Conservation (phyloP, 176 grass and related monocot genomes). For the Dendrocalamus sinicus region DNA sequence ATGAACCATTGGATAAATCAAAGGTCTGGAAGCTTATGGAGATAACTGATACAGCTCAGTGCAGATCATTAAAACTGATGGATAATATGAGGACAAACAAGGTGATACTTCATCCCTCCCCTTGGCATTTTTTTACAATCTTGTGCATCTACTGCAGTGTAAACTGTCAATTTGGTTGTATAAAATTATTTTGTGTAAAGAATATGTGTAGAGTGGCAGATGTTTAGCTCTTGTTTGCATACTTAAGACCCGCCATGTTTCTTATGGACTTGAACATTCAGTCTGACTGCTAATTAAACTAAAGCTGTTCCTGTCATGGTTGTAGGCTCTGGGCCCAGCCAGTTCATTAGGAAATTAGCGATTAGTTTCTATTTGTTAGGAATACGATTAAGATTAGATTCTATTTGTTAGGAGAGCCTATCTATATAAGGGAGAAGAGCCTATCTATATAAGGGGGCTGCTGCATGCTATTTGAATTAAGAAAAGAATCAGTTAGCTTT, state of each 20-base stretch:
- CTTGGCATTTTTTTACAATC: background rate
- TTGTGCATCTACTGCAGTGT: background rate
- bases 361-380: too few species aligned
- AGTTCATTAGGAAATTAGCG: too few species aligned
- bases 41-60: conserved; percentile 79
- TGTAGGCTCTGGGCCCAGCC: too few species aligned
- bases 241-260: background rate
- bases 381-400: too few species aligned
- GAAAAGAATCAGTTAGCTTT: too few species aligned
- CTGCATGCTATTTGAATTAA: too few species aligned
- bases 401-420: too few species aligned
- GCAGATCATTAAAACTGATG: conserved; percentile 80
- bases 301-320: background rate
- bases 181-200: background rate
- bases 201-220: background rate
- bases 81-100: conserved; percentile 91
- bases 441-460: too few species aligned
- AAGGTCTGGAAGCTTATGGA: conserved; percentile 99
- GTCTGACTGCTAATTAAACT: conserved; percentile 25
- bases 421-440: too few species aligned
- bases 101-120: conserved; percentile 47
- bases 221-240: conserved; percentile 1
- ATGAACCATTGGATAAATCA: conserved; percentile 83
- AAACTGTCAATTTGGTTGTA: background rate
- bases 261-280: conserved; percentile 7